phyloP scores from a whole-genome alignment of 495 filamentous ascomycete species.

The Hypoxylon cercidicola region DNA sequence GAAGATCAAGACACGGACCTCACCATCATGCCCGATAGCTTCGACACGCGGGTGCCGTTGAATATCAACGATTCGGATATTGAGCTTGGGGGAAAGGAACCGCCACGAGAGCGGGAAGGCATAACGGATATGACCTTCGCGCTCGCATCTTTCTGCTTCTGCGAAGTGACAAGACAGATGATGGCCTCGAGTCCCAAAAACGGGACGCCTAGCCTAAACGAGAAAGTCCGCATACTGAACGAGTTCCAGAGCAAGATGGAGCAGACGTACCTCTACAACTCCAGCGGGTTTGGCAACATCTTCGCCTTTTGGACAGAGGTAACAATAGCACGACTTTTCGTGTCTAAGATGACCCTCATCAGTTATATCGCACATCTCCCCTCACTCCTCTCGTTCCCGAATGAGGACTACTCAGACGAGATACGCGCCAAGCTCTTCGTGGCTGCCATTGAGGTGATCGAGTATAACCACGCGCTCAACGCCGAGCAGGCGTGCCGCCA shows the following conservation, averaged over 20 bases:
- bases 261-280: constrained; percentile 55
- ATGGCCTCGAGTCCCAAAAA: constrained; percentile 44
- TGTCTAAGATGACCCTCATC: constrained; percentile 60
- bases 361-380: constrained; percentile 57
- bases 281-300: constrained; percentile 48
- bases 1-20: constrained; percentile 58
- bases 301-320: constrained; percentile 54
- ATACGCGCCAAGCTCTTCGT: constrained; percentile 53
- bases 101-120: constrained; percentile 45
- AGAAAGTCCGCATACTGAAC: constrained; percentile 57
- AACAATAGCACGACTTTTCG: constrained; percentile 54
- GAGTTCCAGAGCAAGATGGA: constrained; percentile 56
- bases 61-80: constrained; percentile 62
- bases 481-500: constrained; percentile 55
- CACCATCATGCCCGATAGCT: constrained; percentile 48
- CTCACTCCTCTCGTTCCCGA: constrained; percentile 47
- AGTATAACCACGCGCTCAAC: constrained; percentile 65
- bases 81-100: constrained; percentile 44
- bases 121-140: constrained; percentile 50
- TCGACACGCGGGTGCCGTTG: constrained; percentile 54
- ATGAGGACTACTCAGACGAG: constrained; percentile 48
- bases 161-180: constrained; percentile 52
- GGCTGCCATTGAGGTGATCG: constrained; percentile 62
- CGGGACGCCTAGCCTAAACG: constrained; percentile 47
- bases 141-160: constrained; percentile 45